Conservation (phyloP, 768 basidiomycete species). For the Trametes punicea region DNA sequence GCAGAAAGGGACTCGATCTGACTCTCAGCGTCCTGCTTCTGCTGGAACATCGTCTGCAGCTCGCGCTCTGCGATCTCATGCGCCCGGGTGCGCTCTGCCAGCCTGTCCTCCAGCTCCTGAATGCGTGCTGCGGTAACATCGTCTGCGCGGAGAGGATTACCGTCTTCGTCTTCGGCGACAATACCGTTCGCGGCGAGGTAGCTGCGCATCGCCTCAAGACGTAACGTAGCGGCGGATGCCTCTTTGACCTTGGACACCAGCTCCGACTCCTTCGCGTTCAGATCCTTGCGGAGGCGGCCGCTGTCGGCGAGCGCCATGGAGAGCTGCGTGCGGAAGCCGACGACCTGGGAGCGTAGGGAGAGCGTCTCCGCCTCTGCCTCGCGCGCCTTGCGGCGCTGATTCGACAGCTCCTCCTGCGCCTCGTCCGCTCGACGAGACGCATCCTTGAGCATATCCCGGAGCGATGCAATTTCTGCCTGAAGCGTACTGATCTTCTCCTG, state of each 20-base stretch:
- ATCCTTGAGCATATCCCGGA: conserved; percentile 81
- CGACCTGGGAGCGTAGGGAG: conserved; percentile 66
- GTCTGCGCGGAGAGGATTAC: conserved; percentile 25
- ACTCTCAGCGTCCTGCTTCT: conserved; percentile 72
- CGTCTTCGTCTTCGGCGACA: conserved; percentile 67
- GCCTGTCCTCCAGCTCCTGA: conserved; percentile 72
- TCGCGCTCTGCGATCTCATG: conserved; percentile 78
- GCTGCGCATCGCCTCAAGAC: conserved; percentile 75
- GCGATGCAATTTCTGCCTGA: conserved; percentile 69
- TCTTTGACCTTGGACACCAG: conserved; percentile 63
- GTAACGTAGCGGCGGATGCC: conserved; percentile 65
- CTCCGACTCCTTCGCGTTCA: conserved; percentile 61
- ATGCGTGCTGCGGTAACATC: conserved; percentile 44
- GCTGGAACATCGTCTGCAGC: conserved; percentile 58
- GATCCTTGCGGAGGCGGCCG: conserved; percentile 67
- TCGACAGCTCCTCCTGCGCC: conserved; percentile 56
- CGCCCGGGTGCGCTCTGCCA: conserved; percentile 67
- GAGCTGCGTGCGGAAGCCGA: conserved; percentile 70
- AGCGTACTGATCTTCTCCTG: conserved; percentile 79
- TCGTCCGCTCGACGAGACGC: conserved; percentile 69
- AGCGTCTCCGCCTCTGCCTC: conserved; percentile 65
- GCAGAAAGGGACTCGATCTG: conserved; percentile 61
- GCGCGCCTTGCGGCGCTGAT: conserved; percentile 62
- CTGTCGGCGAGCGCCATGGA: conserved; percentile 64
- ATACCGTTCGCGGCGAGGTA: conserved; percentile 90